Base-by-base conservation (phyloP, 2,329 filamentous ascomycete genomes). In the Seiridium cupressi region DNA sequence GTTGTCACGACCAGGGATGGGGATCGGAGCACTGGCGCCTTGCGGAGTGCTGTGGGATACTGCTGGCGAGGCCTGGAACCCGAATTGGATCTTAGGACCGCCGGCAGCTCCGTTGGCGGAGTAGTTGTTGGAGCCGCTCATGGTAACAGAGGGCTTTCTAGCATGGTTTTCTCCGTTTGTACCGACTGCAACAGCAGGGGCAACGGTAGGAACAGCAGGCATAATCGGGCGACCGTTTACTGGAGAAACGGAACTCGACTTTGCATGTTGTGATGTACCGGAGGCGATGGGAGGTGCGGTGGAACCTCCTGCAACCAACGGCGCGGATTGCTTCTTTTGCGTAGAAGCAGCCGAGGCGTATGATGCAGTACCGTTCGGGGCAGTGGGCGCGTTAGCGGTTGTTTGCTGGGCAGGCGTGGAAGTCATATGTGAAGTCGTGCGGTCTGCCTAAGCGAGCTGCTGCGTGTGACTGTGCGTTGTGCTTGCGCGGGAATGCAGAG, bases 121-220 rank as follows among this genome's bases (percentile, higher is more conserved):
- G 62, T 88, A 85, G 74, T 87, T 91, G 72, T 88, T 90, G 59
- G 91, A 86, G 67, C 90, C 91, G 75, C 87, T 93, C 81, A 97
- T 97, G 70, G 93, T 96, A 70, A 97, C 90, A 18, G 94, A 97
- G 65, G 88, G 88, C 79, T 96, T 97, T 73, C 92, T 87, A 72
- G 82, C 84, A 80, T 98, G 93, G 68, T 92, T 89, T 68, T 81
- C 81, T 66, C 91, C 91, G 85, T 96, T 95, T 71, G 81, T 85
- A 76, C 84, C 31, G 31, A 38, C 26, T 35, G 34, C 57, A 9
- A 59, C 86, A 68, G 80, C 76, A 66, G 89, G 88, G 34, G 42
- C 57, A 36, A 59, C 86, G 68, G 80, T 76, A 66, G 89, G 88
- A 68, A 90, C 81, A 72, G 88, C 87, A 65, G 88, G 88, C 76